A percentile compares a stretch with the other conserved stretches of the same genome.
phyloP scores from a whole-genome alignment of 2,329 filamentous ascomycete genomes.

The Pleurostoma richardsiae region DNA sequence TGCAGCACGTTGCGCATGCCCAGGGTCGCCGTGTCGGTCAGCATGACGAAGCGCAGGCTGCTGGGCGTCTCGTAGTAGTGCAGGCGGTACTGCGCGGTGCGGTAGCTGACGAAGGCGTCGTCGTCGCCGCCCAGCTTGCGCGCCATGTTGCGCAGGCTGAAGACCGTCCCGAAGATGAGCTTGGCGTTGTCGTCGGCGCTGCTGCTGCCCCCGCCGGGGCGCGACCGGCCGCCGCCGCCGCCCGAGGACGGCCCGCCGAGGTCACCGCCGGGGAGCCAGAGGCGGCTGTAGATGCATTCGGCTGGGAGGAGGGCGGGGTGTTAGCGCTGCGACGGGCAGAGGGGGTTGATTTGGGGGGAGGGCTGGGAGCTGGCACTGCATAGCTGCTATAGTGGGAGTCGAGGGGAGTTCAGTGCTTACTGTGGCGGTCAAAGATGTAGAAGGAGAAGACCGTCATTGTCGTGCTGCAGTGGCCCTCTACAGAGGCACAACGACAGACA shows the following conservation, averaged over 20 bases:
- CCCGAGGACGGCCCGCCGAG: constrained; percentile 35
- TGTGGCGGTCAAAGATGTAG: constrained; percentile 98
- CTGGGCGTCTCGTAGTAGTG: constrained; percentile 99
- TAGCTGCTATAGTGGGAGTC: neutral
- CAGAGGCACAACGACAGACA: too few species aligned
- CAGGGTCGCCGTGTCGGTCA: constrained; percentile 82
- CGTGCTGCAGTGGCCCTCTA: too few species aligned
- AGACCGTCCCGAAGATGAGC: constrained; percentile 94
- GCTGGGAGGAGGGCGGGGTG: constrained; percentile 46
- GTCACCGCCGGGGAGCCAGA: constrained; percentile 60
- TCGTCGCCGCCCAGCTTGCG: constrained; percentile 91
- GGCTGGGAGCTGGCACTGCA: neutral
- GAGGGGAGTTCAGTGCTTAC: constrained; percentile 43
- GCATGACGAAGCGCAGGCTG: constrained; percentile 92
- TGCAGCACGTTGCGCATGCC: constrained; percentile 94
- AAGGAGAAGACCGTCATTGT: constrained; percentile 93
- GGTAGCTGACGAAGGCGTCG: constrained; percentile 91
- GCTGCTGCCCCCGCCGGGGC: constrained; percentile 7
- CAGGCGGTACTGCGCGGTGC: constrained; percentile 92
- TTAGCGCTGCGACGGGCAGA: constrained; percentile 5
- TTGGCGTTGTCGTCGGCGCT: constrained; percentile 73
- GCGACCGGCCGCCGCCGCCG: constrained; percentile 9
- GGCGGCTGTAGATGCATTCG: constrained; percentile 93
- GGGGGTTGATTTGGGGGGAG: neutral
- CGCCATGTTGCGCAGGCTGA: constrained; percentile 94